These are phyloP conservation scores for Fusarium torreyae DNA, from an alignment of 2,329 filamentous ascomycete genomes.

Conservation along the genomic window DNA sequence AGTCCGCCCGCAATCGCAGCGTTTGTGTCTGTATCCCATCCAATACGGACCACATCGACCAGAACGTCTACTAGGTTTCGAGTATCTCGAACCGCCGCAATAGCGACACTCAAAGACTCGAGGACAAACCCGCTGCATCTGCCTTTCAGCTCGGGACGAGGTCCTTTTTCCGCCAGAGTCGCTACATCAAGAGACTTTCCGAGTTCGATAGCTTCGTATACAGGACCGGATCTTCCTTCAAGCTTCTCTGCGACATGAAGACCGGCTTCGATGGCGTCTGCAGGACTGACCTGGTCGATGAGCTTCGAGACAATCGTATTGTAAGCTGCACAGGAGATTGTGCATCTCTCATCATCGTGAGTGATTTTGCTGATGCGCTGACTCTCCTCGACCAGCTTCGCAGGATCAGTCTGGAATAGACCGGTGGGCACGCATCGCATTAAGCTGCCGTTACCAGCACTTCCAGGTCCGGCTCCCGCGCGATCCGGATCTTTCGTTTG, in stretches of 20 bases:
- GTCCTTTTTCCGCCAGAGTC: slow-evolving; percentile 54
- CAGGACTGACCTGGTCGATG: slow-evolving; percentile 44
- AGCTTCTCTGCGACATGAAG: slow-evolving; percentile 42
- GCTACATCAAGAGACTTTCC: slow-evolving; percentile 48
- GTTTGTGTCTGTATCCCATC: slow-evolving; percentile 64
- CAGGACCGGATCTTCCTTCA: slow-evolving; percentile 37
- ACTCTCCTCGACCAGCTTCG: slow-evolving; percentile 52
- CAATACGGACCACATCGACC: slow-evolving; percentile 62
- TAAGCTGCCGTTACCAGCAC: slow-evolving; percentile 62
- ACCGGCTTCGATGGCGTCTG: slow-evolving; percentile 52
- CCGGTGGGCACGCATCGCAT: slow-evolving; percentile 65
- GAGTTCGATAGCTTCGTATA: slow-evolving; percentile 49
- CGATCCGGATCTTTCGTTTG: slow-evolving; percentile 32
- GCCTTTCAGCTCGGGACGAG: slow-evolving; percentile 47
- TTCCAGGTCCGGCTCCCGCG: slow-evolving; percentile 57
- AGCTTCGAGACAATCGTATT: slow-evolving; percentile 57
- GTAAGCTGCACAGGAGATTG: slow-evolving; percentile 58
- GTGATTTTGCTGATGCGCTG: slow-evolving; percentile 58
- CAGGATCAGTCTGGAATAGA: slow-evolving; percentile 54
- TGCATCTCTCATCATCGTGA: slow-evolving; percentile 57
- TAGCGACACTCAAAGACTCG: slow-evolving; percentile 58
- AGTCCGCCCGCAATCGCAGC: slow-evolving; percentile 63
- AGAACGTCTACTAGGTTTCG: slow-evolving; percentile 60
- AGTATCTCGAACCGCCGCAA: slow-evolving; percentile 60
- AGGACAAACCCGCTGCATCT: slow-evolving; percentile 60